Percentiles rank a stretch among this genome's conserved stretches.
These are phyloP conservation scores for Hysterium pulicare DNA, from an alignment of 2,329 filamentous ascomycete species.

Conservation along the genomic window DNA sequence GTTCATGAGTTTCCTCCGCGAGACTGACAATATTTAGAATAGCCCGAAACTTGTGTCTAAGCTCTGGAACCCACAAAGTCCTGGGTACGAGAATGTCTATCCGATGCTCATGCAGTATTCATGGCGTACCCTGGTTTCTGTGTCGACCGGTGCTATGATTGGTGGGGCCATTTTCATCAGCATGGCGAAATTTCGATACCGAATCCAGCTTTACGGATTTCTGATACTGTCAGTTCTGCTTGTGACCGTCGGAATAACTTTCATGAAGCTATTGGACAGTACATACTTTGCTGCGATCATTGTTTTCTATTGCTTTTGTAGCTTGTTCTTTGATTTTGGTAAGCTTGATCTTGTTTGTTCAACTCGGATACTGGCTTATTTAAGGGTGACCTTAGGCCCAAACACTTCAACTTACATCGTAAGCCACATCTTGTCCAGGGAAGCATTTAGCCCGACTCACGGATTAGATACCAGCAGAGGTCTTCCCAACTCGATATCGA, in stretches of 20 bases:
- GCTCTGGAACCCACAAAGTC: conserved; percentile 6
- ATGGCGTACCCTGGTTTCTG: conserved; percentile 4
- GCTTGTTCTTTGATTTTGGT: conserved; percentile 10
- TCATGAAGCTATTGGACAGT: conserved; percentile 2
- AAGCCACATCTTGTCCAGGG: not conserved
- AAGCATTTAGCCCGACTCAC: not conserved
- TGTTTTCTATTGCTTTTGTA: conserved; percentile 2
- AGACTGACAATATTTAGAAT: too few species aligned
- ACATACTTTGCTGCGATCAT: conserved; percentile 2
- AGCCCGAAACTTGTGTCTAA: conserved; percentile 10
- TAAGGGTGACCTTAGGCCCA: conserved; percentile 1
- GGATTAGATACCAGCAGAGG: conserved; percentile 45
- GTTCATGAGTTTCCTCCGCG: too few species aligned
- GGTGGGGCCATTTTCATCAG: conserved; percentile 5
- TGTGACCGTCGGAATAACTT: not conserved
- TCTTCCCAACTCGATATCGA: conserved; percentile 50
- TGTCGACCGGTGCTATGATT: conserved; percentile 4
- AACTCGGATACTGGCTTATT: not conserved
- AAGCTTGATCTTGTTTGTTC: not conserved
- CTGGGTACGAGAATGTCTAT: conserved; percentile 12
- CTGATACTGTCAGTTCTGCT: not conserved
- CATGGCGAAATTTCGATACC: not conserved
- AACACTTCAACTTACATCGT: conserved; percentile 13
- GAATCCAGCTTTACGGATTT: conserved; percentile 1
- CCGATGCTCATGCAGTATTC: conserved; percentile 4